phyloP scores from a whole-genome alignment of 371 early-diverging fungal genomes.

The Saksenaea vasiformis region DNA sequence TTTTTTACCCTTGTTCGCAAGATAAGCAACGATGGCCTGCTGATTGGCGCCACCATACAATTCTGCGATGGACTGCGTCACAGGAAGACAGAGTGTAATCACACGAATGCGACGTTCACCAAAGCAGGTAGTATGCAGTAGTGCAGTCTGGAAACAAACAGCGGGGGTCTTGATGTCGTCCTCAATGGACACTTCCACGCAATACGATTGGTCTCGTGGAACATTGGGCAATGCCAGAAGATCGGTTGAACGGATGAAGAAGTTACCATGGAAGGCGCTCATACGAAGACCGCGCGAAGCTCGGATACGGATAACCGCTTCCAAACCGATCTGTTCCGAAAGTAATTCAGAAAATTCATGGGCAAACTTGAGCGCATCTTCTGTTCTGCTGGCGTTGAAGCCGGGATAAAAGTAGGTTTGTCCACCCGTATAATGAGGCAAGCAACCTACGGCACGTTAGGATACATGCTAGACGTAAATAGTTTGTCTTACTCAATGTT shows the following conservation, averaged over 20 bases:
- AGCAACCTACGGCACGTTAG: slow-evolving; percentile 45
- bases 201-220: slow-evolving; percentile 92
- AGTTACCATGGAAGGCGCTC: slow-evolving; percentile 95
- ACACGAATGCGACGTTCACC: slow-evolving; percentile 96
- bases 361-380: slow-evolving; percentile 88
- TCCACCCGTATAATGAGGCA: slow-evolving; percentile 95
- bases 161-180: slow-evolving; percentile 79
- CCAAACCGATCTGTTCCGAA: slow-evolving; percentile 85
- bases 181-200: slow-evolving; percentile 87
- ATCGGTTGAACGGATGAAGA: slow-evolving; percentile 95
- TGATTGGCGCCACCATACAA: slow-evolving; percentile 86
- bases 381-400: slow-evolving; percentile 85
- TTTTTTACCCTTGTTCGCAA: slow-evolving; percentile 79
- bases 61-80: slow-evolving; percentile 78
- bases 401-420: slow-evolving; percentile 93
- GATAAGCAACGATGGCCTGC: slow-evolving; percentile 77
- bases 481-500: slow-evolving; percentile 66
- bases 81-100: slow-evolving; percentile 89
- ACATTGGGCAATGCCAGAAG: slow-evolving; percentile 93
- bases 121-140: slow-evolving; percentile 85
- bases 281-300: slow-evolving; percentile 87
- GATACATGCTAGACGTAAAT: background rate
- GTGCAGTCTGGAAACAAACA: slow-evolving; percentile 96
- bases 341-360: slow-evolving; percentile 87
- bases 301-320: slow-evolving; percentile 96